Evolutionary conservation across 2,329 filamentous ascomycete species (phyloP).

Genomic region (Trichophyton simii): DNA sequence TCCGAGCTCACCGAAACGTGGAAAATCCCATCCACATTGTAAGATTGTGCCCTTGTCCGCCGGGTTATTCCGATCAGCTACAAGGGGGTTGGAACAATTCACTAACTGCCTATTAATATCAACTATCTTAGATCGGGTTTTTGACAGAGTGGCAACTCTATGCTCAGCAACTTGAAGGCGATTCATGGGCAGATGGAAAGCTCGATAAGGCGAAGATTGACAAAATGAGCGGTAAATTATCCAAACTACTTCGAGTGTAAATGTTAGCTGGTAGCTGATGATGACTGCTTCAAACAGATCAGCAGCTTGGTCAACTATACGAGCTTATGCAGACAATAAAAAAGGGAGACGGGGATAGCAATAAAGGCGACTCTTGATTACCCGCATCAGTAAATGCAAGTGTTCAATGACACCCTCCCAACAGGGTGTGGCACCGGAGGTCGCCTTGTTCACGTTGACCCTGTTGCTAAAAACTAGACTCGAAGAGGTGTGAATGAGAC

Average conservation of each 20-base stretch:
- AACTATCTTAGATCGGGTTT: slow-evolving; percentile 65
- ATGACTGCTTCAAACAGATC: slow-evolving; percentile 45
- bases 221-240: slow-evolving; percentile 74
- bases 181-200: slow-evolving; percentile 71
- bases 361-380: not conserved
- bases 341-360: slow-evolving; percentile 32
- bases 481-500: not conserved
- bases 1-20: slow-evolving; percentile 65
- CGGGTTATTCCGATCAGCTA: not conserved
- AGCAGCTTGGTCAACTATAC: slow-evolving; percentile 86
- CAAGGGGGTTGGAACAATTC: not conserved
- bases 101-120: not conserved
- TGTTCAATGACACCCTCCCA: not conserved
- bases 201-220: slow-evolving; percentile 72
- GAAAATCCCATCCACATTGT: slow-evolving; percentile 91
- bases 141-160: slow-evolving; percentile 94
- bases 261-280: not conserved
- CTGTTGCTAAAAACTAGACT: not conserved
- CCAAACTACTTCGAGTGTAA: not conserved
- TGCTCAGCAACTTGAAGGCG: slow-evolving; percentile 80
- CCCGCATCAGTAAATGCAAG: not conserved
- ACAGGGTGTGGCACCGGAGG: not conserved
- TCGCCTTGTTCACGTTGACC: not conserved
- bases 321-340: slow-evolving; percentile 80
- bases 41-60: slow-evolving; percentile 20